These are phyloP conservation scores for Keqinozyma sinolaborantium DNA, from an alignment of 1,139 yeast species.

Conservation along the genomic window DNA sequence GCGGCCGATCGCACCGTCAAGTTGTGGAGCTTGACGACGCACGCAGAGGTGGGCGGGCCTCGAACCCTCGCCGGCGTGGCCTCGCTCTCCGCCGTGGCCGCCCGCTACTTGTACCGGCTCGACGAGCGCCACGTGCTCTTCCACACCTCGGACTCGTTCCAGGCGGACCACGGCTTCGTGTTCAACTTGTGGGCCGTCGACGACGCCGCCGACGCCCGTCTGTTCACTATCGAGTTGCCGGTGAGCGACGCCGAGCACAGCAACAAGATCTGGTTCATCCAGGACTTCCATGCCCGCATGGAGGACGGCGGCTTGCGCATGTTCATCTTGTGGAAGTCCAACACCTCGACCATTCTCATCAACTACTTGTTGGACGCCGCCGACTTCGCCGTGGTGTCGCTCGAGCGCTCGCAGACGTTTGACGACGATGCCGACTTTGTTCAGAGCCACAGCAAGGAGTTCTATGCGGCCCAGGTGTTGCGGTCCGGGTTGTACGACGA, in stretches of 20 bases:
- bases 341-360: conserved; percentile 46
- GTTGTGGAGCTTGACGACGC: conserved; percentile 51
- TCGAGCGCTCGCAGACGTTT: conserved; percentile 3
- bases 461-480: conserved; percentile 41
- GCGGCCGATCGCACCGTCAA: conserved; percentile 49
- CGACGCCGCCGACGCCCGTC: conserved; percentile 21
- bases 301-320: conserved; percentile 18
- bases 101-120: conserved; percentile 24
- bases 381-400: conserved; percentile 15
- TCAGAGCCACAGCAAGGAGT: conserved; percentile 28
- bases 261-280: conserved; percentile 48
- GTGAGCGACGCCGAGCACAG: conserved; percentile 9
- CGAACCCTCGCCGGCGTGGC: conserved; percentile 9
- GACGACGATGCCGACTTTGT: conserved; percentile 15
- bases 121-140: conserved; percentile 12
- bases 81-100: conserved; percentile 24
- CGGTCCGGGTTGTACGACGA: conserved; percentile 46
- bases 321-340: conserved; percentile 60
- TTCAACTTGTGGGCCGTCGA: conserved; percentile 22
- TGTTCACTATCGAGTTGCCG: conserved; percentile 21
- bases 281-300: conserved; percentile 33
- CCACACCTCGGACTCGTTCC: conserved; percentile 9
- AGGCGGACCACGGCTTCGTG: conserved; percentile 14
- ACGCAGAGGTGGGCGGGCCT: conserved; percentile 11
- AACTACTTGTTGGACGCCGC: conserved; percentile 16